These are phyloP conservation scores for Calonectria hawksworthii DNA, from an alignment of 2,329 filamentous ascomycete species.

Conservation along the genomic window DNA sequence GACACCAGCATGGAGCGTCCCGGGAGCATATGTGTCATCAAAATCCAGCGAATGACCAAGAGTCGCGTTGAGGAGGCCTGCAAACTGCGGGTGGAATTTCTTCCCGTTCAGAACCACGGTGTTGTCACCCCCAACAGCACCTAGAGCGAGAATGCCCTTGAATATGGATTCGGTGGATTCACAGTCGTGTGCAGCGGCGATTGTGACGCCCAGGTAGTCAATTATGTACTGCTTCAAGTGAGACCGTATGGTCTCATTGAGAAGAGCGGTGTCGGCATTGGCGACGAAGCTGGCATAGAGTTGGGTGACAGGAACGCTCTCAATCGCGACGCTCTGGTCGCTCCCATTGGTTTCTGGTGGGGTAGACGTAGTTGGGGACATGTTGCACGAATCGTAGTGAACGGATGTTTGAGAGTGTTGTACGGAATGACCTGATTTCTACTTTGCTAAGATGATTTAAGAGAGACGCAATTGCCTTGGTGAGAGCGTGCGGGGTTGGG, in stretches of 20 bases:
- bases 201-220: constrained; percentile 4
- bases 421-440: not conserved
- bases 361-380: not conserved
- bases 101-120: not conserved
- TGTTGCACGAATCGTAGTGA: not conserved
- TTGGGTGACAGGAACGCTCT: not conserved
- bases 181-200: not conserved
- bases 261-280: not conserved
- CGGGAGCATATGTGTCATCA: constrained; percentile 14
- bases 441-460: not conserved
- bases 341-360: not conserved
- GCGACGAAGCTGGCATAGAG: not conserved
- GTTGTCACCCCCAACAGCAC: not conserved
- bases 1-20: constrained; percentile 6
- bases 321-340: not conserved
- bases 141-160: not conserved
- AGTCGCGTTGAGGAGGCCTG: constrained; percentile 15
- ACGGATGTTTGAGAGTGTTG: not conserved
- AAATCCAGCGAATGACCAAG: constrained; percentile 21
- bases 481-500: not conserved
- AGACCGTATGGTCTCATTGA: not conserved
- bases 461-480: not conserved
- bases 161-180: not conserved
- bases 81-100: constrained; percentile 16
- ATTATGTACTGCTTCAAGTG: not conserved